Evolutionary conservation across 75 land plant species (phyloP).

Genomic region (Isoetes taiwanensis): DNA sequence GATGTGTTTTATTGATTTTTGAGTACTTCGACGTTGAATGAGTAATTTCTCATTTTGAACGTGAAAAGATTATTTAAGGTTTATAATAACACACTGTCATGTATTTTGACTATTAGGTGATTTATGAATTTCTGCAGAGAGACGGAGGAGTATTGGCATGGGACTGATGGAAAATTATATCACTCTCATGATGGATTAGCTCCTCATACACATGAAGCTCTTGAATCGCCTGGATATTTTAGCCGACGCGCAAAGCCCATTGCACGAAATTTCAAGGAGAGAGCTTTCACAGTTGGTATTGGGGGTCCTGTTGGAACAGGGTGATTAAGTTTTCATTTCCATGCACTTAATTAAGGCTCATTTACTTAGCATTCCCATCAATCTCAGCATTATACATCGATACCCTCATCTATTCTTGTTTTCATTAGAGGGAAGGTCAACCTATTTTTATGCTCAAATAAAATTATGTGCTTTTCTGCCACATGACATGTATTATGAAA

Average conservation of each 20-base stretch:
- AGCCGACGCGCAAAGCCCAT: constrained; percentile 63
- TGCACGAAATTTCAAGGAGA: constrained; percentile 56
- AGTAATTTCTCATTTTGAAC: no score
- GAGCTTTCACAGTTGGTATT: constrained; percentile 97
- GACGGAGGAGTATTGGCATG: constrained; percentile 34
- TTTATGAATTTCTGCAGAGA: no score
- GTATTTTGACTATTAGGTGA: no score
- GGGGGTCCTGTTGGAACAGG: constrained; percentile 99
- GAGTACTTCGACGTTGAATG: no score
- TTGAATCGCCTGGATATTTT: constrained; percentile 90
- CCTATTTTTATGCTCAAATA: neutral
- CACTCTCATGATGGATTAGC: constrained; percentile 97
- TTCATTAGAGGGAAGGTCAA: neutral
- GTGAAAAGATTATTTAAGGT: no score
- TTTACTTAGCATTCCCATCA: no score
- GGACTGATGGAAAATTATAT: constrained; percentile 71
- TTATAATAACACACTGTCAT: no score
- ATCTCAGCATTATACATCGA: no score
- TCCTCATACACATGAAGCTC: constrained; percentile 92
- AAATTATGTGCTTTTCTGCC: neutral
- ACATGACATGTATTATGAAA: no score
- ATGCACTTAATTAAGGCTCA: neutral
- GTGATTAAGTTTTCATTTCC: constrained; percentile 14
- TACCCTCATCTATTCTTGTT: no score
- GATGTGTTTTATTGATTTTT: no score